These are phyloP conservation scores for Leucaena leucocephala DNA, from an alignment of 306 rosid genomes.

Conservation along the genomic window DNA sequence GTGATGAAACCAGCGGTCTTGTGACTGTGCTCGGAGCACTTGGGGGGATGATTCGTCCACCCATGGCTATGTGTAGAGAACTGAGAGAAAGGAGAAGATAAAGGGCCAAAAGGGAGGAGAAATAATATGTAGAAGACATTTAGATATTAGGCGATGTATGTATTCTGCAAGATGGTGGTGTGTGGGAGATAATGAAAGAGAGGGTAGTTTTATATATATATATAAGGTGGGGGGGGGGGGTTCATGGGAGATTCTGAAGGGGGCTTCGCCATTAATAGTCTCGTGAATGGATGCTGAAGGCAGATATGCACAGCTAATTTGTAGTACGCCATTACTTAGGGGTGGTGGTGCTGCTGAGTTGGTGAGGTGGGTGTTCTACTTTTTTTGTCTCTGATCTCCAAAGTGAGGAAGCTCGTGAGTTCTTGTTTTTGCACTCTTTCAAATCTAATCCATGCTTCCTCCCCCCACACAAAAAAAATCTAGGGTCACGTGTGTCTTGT, in stretches of 20 bases:
- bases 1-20: slow-evolving; percentile 60
- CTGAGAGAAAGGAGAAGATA: slow-evolving; percentile 45
- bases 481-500: slow-evolving; percentile 2
- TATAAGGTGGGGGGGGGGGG: slow-evolving; percentile 21
- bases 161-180: not conserved
- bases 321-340: slow-evolving; percentile 35
- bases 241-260: slow-evolving; percentile 13
- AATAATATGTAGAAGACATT: slow-evolving; percentile 42
- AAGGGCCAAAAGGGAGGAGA: slow-evolving; percentile 38
- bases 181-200: slow-evolving; percentile 16
- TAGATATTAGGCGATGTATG: slow-evolving; percentile 2
- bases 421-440: slow-evolving; percentile 45
- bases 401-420: slow-evolving; percentile 69
- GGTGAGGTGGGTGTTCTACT: slow-evolving; percentile 56
- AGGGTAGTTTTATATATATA: not conserved
- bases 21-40: slow-evolving; percentile 84
- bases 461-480: not conserved
- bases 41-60: slow-evolving; percentile 67
- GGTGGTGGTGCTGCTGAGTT: slow-evolving; percentile 42
- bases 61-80: slow-evolving; percentile 43
- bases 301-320: slow-evolving; percentile 41
- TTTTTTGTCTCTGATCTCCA: slow-evolving; percentile 31
- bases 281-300: slow-evolving; percentile 58
- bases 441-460: slow-evolving; percentile 9
- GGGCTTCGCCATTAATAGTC: slow-evolving; percentile 56